phyloP scores from a whole-genome alignment of 1,139 yeast species.

The Arxiozyma bovina region DNA sequence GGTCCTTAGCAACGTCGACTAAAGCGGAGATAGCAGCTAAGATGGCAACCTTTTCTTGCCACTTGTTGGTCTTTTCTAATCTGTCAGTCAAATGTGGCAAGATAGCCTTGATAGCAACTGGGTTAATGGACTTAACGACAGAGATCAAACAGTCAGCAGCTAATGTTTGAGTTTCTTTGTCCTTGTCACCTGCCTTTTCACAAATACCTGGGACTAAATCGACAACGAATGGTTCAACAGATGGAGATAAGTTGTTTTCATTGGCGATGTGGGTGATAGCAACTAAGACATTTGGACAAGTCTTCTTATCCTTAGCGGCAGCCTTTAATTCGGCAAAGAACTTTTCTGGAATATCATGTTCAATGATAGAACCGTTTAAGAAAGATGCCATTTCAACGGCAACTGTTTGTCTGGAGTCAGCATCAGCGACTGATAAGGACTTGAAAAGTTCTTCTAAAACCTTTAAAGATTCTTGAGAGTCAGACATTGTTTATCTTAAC shows the following conservation, averaged over 20 bases:
- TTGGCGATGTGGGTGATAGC: slow-evolving; percentile 83
- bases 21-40: slow-evolving; percentile 75
- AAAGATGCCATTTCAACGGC: slow-evolving; percentile 87
- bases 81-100: slow-evolving; percentile 71
- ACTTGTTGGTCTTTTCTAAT: slow-evolving; percentile 72
- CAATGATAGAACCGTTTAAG: slow-evolving; percentile 94
- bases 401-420: slow-evolving; percentile 77
- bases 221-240: slow-evolving; percentile 92
- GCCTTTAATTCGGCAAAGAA: slow-evolving; percentile 72
- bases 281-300: slow-evolving; percentile 67
- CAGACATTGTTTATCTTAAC: slow-evolving; percentile 30
- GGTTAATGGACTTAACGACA: slow-evolving; percentile 75
- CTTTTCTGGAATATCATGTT: slow-evolving; percentile 93
- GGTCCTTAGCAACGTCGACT: slow-evolving; percentile 92
- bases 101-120: slow-evolving; percentile 84
- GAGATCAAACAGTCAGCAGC: slow-evolving; percentile 70
- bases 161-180: slow-evolving; percentile 58
- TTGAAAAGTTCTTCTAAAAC: slow-evolving; percentile 90
- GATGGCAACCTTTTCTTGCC: slow-evolving; percentile 96
- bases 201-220: slow-evolving; percentile 61
- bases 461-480: slow-evolving; percentile 42
- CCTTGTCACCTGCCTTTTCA: slow-evolving; percentile 85
- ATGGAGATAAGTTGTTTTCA: slow-evolving; percentile 69
- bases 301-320: slow-evolving; percentile 75
- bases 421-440: slow-evolving; percentile 80